Evolutionary conservation across 768 basidiomycete species (phyloP).

Genomic region (Chiua virens): DNA sequence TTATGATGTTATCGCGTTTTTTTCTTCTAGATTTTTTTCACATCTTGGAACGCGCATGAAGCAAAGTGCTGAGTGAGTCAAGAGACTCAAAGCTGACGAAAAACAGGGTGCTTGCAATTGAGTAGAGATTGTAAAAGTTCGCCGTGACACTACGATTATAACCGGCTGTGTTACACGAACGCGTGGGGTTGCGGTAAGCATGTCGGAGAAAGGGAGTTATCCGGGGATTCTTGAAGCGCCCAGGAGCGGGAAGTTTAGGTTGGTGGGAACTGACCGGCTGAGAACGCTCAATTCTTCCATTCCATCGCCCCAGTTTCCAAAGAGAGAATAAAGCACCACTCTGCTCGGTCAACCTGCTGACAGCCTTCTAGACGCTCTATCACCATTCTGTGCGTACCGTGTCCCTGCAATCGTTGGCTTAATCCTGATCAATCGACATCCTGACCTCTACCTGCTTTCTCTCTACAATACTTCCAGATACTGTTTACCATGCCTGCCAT

Average conservation of each 20-base stretch:
- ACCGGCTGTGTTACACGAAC: background rate
- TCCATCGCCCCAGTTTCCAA: constrained; percentile 34
- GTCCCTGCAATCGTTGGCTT: constrained; percentile 3
- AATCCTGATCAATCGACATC: constrained; percentile 11
- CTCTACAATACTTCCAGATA: background rate
- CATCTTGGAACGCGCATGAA: constrained; percentile 3
- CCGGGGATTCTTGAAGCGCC: constrained; percentile 15
- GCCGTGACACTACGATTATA: background rate
- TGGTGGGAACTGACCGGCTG: constrained; percentile 31
- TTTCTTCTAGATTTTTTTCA: constrained; percentile 3
- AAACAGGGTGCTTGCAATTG: no score
- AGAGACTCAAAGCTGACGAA: no score
- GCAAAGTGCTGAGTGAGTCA: background rate
- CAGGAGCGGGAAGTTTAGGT: constrained; percentile 13
- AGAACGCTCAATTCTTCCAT: constrained; percentile 29
- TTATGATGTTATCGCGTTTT: constrained; percentile 18
- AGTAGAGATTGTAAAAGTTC: no score
- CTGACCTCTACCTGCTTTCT: background rate
- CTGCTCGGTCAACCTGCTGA: constrained; percentile 22
- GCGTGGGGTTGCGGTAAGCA: constrained; percentile 4
- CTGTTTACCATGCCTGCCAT: constrained; percentile 22
- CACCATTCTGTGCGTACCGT: constrained; percentile 21
- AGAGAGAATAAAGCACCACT: constrained; percentile 35
- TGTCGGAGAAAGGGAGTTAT: constrained; percentile 11
- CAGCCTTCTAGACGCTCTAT: constrained; percentile 26